Evolutionary conservation across 192 early-diverging fungal genomes (phyloP).

Genomic region (Chytriomyces hyalinus): DNA sequence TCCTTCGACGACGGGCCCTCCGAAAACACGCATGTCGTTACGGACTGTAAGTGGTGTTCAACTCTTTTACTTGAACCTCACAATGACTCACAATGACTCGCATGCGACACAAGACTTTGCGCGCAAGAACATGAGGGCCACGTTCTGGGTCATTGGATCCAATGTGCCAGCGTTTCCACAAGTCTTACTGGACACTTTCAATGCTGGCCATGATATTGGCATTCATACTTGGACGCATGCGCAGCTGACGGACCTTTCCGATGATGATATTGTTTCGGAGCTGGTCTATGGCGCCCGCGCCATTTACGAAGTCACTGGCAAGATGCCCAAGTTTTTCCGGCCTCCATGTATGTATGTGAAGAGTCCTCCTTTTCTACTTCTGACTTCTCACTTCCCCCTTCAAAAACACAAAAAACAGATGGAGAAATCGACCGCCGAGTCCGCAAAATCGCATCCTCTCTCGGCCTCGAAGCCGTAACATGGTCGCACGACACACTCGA

Average conservation of each 20-base stretch:
- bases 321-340: slow-evolving; percentile 55
- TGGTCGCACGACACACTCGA: slow-evolving; percentile 43
- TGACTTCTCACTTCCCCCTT: not conserved
- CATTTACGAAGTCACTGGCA: slow-evolving; percentile 25
- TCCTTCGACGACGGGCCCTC: slow-evolving; percentile 9
- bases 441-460: slow-evolving; percentile 58
- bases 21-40: not conserved
- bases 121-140: not conserved
- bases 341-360: slow-evolving; percentile 55
- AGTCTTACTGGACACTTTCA: slow-evolving; percentile 34
- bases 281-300: slow-evolving; percentile 55
- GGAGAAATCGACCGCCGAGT: slow-evolving; percentile 76
- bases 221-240: slow-evolving; percentile 68
- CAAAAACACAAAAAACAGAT: slow-evolving; percentile 12
- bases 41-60: not conserved
- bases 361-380: not conserved
- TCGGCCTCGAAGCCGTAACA: slow-evolving; percentile 51
- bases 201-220: slow-evolving; percentile 63
- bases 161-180: not conserved
- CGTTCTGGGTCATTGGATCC: slow-evolving; percentile 23
- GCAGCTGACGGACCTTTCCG: slow-evolving; percentile 52
- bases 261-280: slow-evolving; percentile 62
- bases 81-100: too few species aligned
- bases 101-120: not conserved
- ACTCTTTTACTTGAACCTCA: too few species aligned